Evolutionary conservation across 768 basidiomycete genomes (phyloP), one percentile per base, ranked within the genome.

Genomic region (Hypsizygus marmoreus): DNA sequence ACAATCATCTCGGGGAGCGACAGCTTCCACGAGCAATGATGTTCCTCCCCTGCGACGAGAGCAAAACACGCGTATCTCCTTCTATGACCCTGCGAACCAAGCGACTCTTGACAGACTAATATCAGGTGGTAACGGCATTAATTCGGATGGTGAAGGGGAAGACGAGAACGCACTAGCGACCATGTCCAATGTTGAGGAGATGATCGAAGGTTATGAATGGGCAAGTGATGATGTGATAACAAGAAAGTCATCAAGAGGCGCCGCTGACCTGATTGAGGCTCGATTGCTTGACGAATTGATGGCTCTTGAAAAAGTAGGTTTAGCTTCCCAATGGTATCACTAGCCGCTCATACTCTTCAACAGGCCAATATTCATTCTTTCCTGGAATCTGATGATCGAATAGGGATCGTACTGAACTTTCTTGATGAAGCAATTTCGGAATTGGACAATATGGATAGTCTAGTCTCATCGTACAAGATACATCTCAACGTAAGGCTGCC

Each of bases 161-260:
- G 86, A 87, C 42, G 89, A 91, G 55, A 82, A 79, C 45, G 77
- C 81, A 9, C 86, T 91, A 52, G 89, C 86, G 7, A 91, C 91
- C 3, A 76, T 99, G 68, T 73, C 86, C 4, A 97, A 84, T 64
- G 93, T 99, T 2, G 97, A 99, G 62, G 97, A 99, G 63, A 95
- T 99, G 92, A 75, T 99, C 19, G 97, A 99, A 58, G 95, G 97
- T 0, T 97, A 97, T 58, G 97, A 98, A 64, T 98, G 94, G 94
- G 86, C 91, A 4, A 86, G 84, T 50, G 88, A 87, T 44, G 84
- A 86, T 60, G 72, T 86, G n/a, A 72, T 87, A 33, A 80, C 77
- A 11, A 71, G 82, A 54, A 84, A 80, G 59, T 77, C 80, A 42
- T 74, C 76, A 13, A 75, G 79, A 56, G 86, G 86, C 9, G 84